phyloP scores from a whole-genome alignment of 2,329 filamentous ascomycete genomes.

The Penicillium decumbens region DNA sequence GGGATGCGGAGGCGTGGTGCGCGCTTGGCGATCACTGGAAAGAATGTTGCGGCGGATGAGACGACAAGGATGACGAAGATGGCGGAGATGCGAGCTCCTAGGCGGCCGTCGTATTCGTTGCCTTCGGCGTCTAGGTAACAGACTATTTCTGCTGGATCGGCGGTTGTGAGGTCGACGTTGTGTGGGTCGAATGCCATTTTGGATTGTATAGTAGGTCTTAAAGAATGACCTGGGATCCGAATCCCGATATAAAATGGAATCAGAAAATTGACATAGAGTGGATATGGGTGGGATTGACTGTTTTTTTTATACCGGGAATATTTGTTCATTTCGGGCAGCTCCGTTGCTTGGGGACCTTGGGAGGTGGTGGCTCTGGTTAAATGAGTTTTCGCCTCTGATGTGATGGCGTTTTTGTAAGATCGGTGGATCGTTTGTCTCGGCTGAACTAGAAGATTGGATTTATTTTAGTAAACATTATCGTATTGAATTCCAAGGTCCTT shows the following conservation, averaged over 20 bases:
- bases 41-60: constrained; percentile 42
- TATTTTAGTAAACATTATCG: background rate
- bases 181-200: constrained; percentile 36
- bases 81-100: constrained; percentile 43
- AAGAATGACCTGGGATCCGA: background rate
- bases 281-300: background rate
- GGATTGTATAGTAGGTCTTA: background rate
- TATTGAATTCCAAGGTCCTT: background rate
- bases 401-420: background rate
- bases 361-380: background rate
- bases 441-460: background rate
- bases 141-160: constrained; percentile 44
- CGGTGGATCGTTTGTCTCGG: too few species aligned
- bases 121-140: constrained; percentile 47
- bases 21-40: constrained; percentile 46
- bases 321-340: background rate
- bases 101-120: constrained; percentile 53
- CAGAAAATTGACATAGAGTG: background rate
- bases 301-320: background rate
- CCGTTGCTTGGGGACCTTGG: background rate
- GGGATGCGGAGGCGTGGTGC: constrained; percentile 38
- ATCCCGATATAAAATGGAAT: background rate
- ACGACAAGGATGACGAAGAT: constrained; percentile 45
- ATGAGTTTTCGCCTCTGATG: background rate
- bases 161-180: constrained; percentile 44